phyloP scores from a whole-genome alignment of 768 basidiomycete species.

The Chlorophyllum brunneum region DNA sequence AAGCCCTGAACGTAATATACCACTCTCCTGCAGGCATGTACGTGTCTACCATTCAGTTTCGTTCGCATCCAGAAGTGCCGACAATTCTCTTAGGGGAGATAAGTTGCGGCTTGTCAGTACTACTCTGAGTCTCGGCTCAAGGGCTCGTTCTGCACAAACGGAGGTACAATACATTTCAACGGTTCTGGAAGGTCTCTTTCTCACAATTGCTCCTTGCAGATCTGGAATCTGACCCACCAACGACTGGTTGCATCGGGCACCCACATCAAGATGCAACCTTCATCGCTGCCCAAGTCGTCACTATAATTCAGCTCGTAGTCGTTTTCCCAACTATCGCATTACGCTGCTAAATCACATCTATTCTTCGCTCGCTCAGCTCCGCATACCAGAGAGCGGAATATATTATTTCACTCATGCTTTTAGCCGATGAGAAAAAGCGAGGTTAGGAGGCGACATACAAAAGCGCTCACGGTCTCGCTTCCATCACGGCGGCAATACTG shows the following conservation, averaged over 20 bases:
- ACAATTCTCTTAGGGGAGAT: slow-evolving; percentile 36
- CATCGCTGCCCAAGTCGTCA: slow-evolving; percentile 27
- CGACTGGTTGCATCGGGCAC: slow-evolving; percentile 52
- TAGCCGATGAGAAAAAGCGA: not conserved
- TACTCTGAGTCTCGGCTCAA: slow-evolving; percentile 44
- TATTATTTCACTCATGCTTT: too few relatives aligned
- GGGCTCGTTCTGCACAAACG: slow-evolving; percentile 43
- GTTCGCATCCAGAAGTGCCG: too few relatives aligned
- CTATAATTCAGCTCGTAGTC: slow-evolving; percentile 13
- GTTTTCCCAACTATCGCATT: not conserved
- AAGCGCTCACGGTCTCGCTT: not conserved
- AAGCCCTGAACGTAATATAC: slow-evolving; percentile 48
- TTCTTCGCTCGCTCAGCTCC: not conserved
- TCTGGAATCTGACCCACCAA: slow-evolving; percentile 52
- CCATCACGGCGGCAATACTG: not conserved
- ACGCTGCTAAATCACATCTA: not conserved
- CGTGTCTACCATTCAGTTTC: too few relatives aligned
- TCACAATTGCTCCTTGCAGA: slow-evolving; percentile 27
- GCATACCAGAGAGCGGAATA: too few relatives aligned
- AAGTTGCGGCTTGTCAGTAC: slow-evolving; percentile 48
- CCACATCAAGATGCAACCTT: slow-evolving; percentile 53
- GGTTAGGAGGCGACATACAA: not conserved
- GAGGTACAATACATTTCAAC: slow-evolving; percentile 32
- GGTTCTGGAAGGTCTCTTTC: not conserved
- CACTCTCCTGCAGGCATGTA: slow-evolving; percentile 54